Base-by-base conservation (phyloP, 2,329 filamentous ascomycete genomes). In the Penicillium expansum region DNA sequence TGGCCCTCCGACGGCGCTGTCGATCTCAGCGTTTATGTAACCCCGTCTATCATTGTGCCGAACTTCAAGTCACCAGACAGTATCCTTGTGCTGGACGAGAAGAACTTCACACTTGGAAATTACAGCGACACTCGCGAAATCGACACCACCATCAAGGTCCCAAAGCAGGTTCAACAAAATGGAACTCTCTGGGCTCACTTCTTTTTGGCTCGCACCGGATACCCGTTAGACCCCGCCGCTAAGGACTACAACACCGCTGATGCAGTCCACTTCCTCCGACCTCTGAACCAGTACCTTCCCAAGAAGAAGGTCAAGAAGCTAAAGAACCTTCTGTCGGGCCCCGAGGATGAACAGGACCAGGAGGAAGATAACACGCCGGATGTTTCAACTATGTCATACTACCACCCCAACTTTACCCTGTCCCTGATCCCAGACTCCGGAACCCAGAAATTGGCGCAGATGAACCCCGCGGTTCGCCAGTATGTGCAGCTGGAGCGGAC, bases 131-230 rank as follows among this genome's bases (percentile, higher is more conserved):
- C 83, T 69, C 85, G 94, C 56, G 82, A 88, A 53, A 82, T 92
- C 56, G 87, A 93, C 64, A 90, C 89, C 7, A 87, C 81, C 37
- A 91, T 99, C 70, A 77, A 81, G 3, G 86, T 97, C 4, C 93
- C 94, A 3, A 80, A 81, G 60, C 81, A 85, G 41, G 92, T 96
- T 0, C 92, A 97, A 79, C 83, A 92, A 64, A 97, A 97, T 72
- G 92, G 91, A 33, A 97, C 93, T 1, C 83, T 99, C 10, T 97
- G 91, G 86, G 93, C 90, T 2, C 94, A 99, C 74, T 95, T 97
- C 75, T 96, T 92, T 68, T 80, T 97, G 59, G 91, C 86, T 11
- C 84, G 96, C 62, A 78, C 86, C 10, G 93, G 92, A 52, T 84
- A 85, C 57, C 81, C 84, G 55, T 78, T 96, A 32, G 93, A 97